Evolutionary conservation across 805 yeast species (phyloP), one percentile per base, ranked within the genome.

Genomic region (Yarrowia sp.): DNA sequence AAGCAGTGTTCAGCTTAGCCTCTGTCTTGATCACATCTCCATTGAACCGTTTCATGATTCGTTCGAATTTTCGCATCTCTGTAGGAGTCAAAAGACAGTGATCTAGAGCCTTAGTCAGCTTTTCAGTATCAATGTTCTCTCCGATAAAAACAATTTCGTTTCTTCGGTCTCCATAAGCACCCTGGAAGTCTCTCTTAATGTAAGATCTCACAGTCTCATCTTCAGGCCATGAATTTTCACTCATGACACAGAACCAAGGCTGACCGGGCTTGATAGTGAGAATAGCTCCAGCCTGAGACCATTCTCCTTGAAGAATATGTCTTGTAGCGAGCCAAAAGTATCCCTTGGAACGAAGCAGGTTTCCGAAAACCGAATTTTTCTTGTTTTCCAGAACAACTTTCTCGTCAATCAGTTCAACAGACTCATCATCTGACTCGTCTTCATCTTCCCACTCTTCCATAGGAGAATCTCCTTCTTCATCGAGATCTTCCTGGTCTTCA

Each of bases 131-230:
- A 5, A 80, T 68, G 11, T 73, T 70, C 17, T 78, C 70, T 1
- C 83, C 83, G 66, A 81, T 80, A 65, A 80, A 77, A 1, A 81
- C 83, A 28, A 81, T 66, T 67, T 81, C 83, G 66, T 81, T 79
- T 48, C 81, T 71, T 50, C 83, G 74, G 65, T 81, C 83, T 3
- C 82, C 83, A 66, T 72, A 74, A 32, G 73, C 71, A 1, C 79
- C 80, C 50, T 75, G 68, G 69, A 79, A 76, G 57, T 80, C 82
- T 31, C 70, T 68, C 53, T 75, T 71, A 31, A 79, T 75, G 13
- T 74, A 68, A 36, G 67, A 67, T n/a, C 65, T 67, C 15, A 79
- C 75, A 8, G 72, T 76, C 10, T 71, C 70, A 22, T 74, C 74
- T 8, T 68, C 71, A 8, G 81, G 79, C 68, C 75, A 71, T 31